These are phyloP conservation scores for Polyporus arcularius DNA, from an alignment of 768 basidiomycete species.

Conservation along the genomic window DNA sequence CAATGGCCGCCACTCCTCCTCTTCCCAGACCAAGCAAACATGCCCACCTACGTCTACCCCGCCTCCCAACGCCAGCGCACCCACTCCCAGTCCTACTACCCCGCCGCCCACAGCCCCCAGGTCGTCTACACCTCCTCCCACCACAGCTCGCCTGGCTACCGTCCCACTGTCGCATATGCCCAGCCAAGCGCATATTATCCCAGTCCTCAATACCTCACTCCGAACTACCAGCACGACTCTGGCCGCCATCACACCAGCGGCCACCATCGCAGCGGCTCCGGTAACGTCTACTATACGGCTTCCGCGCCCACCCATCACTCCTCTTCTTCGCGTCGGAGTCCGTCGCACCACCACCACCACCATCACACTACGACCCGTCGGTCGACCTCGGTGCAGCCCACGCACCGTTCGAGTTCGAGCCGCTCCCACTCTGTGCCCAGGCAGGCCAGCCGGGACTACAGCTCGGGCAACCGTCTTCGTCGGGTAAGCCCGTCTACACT, in stretches of 20 bases:
- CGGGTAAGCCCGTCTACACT: constrained; percentile 8
- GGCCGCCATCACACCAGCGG: constrained; percentile 21
- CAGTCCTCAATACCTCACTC: constrained; percentile 13
- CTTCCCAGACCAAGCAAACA: not conserved
- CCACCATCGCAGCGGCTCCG: constrained; percentile 20
- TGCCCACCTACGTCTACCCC: constrained; percentile 30
- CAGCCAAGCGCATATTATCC: constrained; percentile 21
- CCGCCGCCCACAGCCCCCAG: constrained; percentile 25
- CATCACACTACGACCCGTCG: constrained; percentile 17
- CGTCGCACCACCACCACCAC: constrained; percentile 10
- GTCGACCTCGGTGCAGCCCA: constrained; percentile 21
- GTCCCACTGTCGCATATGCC: constrained; percentile 4
- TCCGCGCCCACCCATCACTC: constrained; percentile 11
- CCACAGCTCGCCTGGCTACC: constrained; percentile 8
- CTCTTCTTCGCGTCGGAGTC: constrained; percentile 11
- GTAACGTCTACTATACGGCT: constrained; percentile 17
- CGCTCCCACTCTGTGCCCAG: constrained; percentile 18
- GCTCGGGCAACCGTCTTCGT: constrained; percentile 5
- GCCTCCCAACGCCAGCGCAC: constrained; percentile 25
- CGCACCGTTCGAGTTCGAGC: constrained; percentile 8
- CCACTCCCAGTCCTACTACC: constrained; percentile 25
- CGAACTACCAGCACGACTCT: constrained; percentile 16
- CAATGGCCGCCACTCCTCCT: not conserved
- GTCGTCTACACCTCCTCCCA: constrained; percentile 22
- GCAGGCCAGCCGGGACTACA: not conserved